phyloP scores from a whole-genome alignment of 176 grass and related monocot species.

The Aegilops bicornis region DNA sequence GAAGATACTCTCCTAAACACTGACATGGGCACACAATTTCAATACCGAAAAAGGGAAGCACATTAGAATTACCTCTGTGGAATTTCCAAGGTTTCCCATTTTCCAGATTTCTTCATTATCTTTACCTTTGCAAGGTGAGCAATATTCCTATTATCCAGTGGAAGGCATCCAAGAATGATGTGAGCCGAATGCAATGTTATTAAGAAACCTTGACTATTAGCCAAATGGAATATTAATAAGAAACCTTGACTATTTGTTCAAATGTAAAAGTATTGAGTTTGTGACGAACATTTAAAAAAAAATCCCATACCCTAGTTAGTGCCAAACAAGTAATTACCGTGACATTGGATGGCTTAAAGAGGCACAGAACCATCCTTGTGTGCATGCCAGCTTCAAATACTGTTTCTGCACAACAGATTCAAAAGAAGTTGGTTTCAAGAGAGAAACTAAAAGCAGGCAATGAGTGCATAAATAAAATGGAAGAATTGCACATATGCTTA shows the following conservation, averaged over 20 bases:
- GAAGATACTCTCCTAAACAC: neutral
- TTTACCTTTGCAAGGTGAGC: constrained; percentile 77
- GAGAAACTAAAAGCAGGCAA: neutral
- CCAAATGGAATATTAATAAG: neutral
- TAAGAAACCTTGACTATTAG: constrained; percentile 3
- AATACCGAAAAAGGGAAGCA: neutral
- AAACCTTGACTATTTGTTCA: neutral
- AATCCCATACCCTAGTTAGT: neutral
- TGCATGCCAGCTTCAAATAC: constrained; percentile 92
- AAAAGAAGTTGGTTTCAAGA: constrained; percentile 12
- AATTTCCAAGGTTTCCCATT: constrained; percentile 90
- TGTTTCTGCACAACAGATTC: constrained; percentile 71
- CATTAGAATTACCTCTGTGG: constrained; percentile 66
- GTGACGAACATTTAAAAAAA: constrained; percentile 6
- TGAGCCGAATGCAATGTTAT: neutral
- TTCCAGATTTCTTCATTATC: constrained; percentile 87
- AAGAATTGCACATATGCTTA: constrained; percentile 4
- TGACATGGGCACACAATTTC: neutral
- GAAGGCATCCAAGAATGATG: constrained; percentile 5
- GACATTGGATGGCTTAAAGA: constrained; percentile 73
- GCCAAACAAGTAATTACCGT: constrained; percentile 46
- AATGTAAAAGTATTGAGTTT: neutral
- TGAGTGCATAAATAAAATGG: neutral
- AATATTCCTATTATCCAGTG: constrained; percentile 66
- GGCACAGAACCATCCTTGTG: constrained; percentile 96